A percentile compares a stretch with the other conserved stretches of the same genome.
These are phyloP conservation scores for Cydonia oblonga DNA, from an alignment of 331 rosid species.

Conservation along the genomic window DNA sequence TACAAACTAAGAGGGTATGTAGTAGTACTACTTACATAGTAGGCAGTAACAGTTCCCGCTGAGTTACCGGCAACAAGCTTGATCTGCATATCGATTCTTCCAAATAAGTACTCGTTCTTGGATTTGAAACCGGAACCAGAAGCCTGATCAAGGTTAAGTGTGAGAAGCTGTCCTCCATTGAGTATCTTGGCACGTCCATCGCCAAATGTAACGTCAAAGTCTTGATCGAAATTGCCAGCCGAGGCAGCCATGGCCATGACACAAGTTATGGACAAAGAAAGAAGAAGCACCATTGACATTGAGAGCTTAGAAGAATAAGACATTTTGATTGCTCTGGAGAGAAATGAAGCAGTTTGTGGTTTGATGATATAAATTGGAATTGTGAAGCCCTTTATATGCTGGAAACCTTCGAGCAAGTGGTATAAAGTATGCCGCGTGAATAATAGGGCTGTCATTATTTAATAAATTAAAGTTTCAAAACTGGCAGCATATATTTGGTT, in stretches of 20 bases:
- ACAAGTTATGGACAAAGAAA: constrained; percentile 3
- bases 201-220: constrained; percentile 33
- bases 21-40: constrained; percentile 16
- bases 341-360: neutral
- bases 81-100: constrained; percentile 38
- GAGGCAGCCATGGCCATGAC: constrained; percentile 1
- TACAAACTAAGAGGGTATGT: neutral
- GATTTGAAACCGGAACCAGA: constrained; percentile 42
- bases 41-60: constrained; percentile 38
- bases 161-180: constrained; percentile 26
- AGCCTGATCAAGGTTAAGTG: constrained; percentile 26
- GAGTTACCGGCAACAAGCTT: constrained; percentile 37
- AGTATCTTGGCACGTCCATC: constrained; percentile 22
- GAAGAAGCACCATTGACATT: neutral
- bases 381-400: neutral
- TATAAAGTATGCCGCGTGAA: neutral
- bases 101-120: constrained; percentile 28
- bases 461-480: neutral
- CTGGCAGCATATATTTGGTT: neutral
- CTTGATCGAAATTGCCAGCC: constrained; percentile 30
- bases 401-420: neutral
- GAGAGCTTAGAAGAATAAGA: neutral
- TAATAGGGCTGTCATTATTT: neutral
- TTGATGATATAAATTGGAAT: neutral
- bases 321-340: neutral